Conservation (phyloP, 2,329 filamentous ascomycete genomes). For the Pseudogymnoascus sp. region DNA sequence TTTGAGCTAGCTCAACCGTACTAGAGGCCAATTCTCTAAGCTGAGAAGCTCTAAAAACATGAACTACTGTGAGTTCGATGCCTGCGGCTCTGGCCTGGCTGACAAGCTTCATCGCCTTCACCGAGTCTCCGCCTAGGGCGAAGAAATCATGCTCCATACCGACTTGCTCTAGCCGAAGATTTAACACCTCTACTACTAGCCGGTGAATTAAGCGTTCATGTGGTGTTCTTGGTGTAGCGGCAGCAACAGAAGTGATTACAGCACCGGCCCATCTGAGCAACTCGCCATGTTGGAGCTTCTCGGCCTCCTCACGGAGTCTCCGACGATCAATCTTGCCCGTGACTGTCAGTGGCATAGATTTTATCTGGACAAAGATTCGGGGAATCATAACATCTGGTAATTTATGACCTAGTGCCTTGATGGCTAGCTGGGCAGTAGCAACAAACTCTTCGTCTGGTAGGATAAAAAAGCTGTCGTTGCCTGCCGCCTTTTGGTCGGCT, state of each 20-base stretch:
- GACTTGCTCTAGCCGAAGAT: conserved; percentile 14
- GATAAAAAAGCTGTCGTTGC: background rate
- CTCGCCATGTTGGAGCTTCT: background rate
- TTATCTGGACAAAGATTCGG: conserved; percentile 25
- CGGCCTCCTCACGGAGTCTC: conserved; percentile 22
- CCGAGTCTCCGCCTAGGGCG: conserved; percentile 30
- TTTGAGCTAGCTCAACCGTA: background rate
- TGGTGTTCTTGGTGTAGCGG: background rate
- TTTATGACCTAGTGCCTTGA: conserved; percentile 23
- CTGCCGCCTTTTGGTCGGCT: background rate
- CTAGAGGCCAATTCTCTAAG: background rate
- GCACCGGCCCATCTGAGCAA: background rate
- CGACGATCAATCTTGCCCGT: conserved; percentile 30
- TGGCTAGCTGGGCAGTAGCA: background rate
- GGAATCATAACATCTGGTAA: conserved; percentile 32
- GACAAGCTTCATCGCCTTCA: conserved; percentile 38
- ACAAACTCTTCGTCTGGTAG: background rate
- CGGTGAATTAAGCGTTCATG: background rate
- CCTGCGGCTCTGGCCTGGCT: conserved; percentile 25
- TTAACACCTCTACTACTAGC: conserved; percentile 12
- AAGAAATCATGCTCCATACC: conserved; percentile 23
- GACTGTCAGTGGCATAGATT: conserved; percentile 23
- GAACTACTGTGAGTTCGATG: background rate
- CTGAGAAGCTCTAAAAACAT: background rate
- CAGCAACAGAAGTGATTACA: background rate